phyloP scores from a whole-genome alignment of 2,329 filamentous ascomycete species.

The Exophiala xenobiotica region DNA sequence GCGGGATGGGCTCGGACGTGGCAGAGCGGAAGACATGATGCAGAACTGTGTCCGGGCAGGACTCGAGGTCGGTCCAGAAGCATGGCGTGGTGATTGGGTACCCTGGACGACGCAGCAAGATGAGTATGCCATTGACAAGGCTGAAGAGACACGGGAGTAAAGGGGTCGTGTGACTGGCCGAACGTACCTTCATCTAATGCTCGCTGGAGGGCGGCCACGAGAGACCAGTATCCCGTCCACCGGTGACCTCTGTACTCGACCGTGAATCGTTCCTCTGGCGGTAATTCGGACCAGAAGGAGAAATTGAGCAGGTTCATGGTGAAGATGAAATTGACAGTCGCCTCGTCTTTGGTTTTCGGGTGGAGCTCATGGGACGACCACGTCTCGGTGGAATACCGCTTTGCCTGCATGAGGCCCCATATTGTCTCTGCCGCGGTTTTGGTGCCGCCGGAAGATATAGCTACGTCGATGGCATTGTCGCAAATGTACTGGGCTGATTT shows the following conservation, averaged over 20 bases:
- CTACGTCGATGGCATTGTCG: conserved; percentile 90
- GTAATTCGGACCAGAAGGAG: conserved; percentile 83
- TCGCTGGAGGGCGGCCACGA: conserved; percentile 82
- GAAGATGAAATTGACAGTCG: conserved; percentile 87
- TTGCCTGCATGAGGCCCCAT: conserved; percentile 77
- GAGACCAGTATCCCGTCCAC: conserved; percentile 95
- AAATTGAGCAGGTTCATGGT: conserved; percentile 97
- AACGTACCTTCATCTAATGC: conserved; percentile 79
- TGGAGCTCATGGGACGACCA: conserved; percentile 92
- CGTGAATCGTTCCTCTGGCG: conserved; percentile 71
- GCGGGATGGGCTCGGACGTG: conserved; percentile 81
- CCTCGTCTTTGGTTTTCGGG: conserved; percentile 70
- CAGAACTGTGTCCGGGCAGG: conserved; percentile 72
- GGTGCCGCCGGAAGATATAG: conserved; percentile 77
- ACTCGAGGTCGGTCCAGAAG: conserved; percentile 77
- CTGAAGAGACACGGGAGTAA: not conserved
- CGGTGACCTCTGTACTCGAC: conserved; percentile 75
- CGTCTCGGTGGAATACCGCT: conserved; percentile 75
- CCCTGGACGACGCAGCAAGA: conserved; percentile 48
- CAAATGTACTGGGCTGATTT: conserved; percentile 81
- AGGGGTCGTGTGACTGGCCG: not conserved
- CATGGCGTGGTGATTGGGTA: conserved; percentile 85
- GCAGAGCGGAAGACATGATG: conserved; percentile 79
- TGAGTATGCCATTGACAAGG: not conserved
- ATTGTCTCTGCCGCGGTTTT: conserved; percentile 80